Base-by-base conservation (phyloP, 306 rosid species). In the Vigna reflexopilosa region DNA sequence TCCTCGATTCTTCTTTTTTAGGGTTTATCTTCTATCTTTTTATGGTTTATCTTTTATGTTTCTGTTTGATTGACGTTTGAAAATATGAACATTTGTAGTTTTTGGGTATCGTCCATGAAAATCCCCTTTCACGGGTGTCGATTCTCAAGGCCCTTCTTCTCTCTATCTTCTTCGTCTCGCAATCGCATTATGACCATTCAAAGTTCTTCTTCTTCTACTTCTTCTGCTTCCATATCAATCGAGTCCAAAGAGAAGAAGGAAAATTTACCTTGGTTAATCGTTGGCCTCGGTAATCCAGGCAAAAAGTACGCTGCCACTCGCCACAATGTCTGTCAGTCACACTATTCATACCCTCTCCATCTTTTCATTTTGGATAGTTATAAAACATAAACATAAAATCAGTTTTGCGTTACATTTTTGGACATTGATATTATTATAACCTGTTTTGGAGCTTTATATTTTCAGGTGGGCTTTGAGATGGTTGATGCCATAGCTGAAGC, bases 381-480 rank as follows among this genome's bases (percentile, higher is more conserved):
- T 13, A 54, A 2, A 54, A 7, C 49, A 44, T 9, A 44, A 9
- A 44, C 49, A 44, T 12, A 45, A 45, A 42, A 42, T 42, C 45
- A 42, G 1, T 9, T 42, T 42, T 9, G 10, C 47, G 9, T 42
- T 1, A 9, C 45, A 1, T 6, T 38, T 38, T 7, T 38, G 7
- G 44, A 38, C 2, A 38, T 40, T 40, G 11, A 40, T 40, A 40
- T 40, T 9, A 7, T 40, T 8, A 2, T 40, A 42, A 42, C 47
- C 47, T 68, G 10, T 56, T 40, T 45, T 32, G 75, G 65, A 51
- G 62, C 15, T 63, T 36, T 61, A 61, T 76, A 1, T 30, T 61
- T 87, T 54, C 84, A 94, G 98, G 95, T 92, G 86, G 98, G 98
- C 44, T 92, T 95, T 79, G 97, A 89, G 87, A 86, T 95, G 96